phyloP scores from a whole-genome alignment of 2,329 filamentous ascomycete species.

The Chalaropsis thielavioides region DNA sequence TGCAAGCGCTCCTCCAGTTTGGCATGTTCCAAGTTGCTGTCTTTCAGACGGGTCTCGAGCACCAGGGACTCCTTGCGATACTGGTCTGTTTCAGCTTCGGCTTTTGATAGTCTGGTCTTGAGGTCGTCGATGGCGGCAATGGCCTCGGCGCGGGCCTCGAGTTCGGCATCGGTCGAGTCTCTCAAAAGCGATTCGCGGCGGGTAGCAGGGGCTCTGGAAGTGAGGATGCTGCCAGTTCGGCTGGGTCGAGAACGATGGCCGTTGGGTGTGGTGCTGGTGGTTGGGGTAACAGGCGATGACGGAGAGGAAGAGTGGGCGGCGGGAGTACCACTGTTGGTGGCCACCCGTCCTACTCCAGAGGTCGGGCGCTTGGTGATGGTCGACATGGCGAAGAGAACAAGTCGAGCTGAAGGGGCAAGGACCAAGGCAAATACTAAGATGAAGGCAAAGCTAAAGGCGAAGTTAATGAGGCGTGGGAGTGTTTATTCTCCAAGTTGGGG shows the following conservation, averaged over 20 bases:
- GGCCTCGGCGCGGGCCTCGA: constrained; percentile 66
- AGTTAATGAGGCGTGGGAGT: background rate
- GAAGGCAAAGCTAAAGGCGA: no score
- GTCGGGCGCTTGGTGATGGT: constrained; percentile 16
- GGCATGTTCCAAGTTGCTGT: constrained; percentile 66
- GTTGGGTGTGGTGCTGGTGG: constrained; percentile 18
- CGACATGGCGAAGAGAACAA: constrained; percentile 11
- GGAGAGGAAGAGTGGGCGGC: constrained; percentile 25
- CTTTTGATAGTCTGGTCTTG: constrained; percentile 65
- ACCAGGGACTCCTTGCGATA: constrained; percentile 74
- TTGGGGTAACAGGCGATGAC: constrained; percentile 26
- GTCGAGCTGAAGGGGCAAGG: background rate
- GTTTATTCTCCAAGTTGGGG: background rate
- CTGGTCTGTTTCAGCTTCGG: constrained; percentile 63
- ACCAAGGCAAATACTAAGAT: background rate
- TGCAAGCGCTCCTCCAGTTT: constrained; percentile 79
- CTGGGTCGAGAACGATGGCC: constrained; percentile 42
- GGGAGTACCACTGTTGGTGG: constrained; percentile 27
- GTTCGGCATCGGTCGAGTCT: constrained; percentile 36
- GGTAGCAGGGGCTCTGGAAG: constrained; percentile 55
- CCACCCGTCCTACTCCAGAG: constrained; percentile 15
- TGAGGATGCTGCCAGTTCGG: constrained; percentile 51
- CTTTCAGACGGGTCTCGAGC: constrained; percentile 72
- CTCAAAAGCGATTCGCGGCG: constrained; percentile 38
- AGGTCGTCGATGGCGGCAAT: constrained; percentile 69